These are phyloP conservation scores for Fusarium pseudoanthophilum DNA, from an alignment of 2,329 filamentous ascomycete genomes.

Conservation along the genomic window DNA sequence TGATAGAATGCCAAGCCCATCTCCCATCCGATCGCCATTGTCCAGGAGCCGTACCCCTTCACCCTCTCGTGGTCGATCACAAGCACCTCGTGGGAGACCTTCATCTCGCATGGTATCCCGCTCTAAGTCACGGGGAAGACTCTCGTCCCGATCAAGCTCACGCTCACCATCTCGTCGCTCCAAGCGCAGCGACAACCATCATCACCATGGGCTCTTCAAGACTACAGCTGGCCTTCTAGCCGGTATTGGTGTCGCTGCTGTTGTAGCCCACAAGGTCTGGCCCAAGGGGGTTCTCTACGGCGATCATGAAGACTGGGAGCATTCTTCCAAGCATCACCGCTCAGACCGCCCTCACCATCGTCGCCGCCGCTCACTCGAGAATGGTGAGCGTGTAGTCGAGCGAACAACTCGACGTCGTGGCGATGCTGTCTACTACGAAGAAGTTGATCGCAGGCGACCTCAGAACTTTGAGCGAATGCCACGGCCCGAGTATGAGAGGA, in stretches of 20 bases:
- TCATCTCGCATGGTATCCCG: conserved; percentile 15
- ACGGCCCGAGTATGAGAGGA: conserved; percentile 24
- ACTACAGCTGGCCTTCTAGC: conserved; percentile 49
- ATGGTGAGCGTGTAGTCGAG: conserved; percentile 25
- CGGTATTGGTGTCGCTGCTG: conserved; percentile 49
- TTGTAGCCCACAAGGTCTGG: conserved; percentile 51
- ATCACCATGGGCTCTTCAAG: conserved; percentile 45
- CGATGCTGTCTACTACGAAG: conserved; percentile 37
- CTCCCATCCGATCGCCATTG: conserved; percentile 21
- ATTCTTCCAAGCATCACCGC: conserved; percentile 25
- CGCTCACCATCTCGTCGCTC: conserved; percentile 33
- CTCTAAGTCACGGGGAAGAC: conserved; percentile 30
- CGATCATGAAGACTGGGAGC: conserved; percentile 48
- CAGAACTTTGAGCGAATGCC: conserved; percentile 32
- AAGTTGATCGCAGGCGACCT: conserved; percentile 28
- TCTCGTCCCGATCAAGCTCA: conserved; percentile 29
- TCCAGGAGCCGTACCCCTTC: conserved; percentile 27
- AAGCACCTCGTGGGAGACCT: conserved; percentile 5
- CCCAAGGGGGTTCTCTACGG: conserved; percentile 47
- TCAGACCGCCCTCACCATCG: conserved; percentile 17
- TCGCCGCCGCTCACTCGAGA: conserved; percentile 23
- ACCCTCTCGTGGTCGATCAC: conserved; percentile 29
- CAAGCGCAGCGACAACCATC: conserved; percentile 28
- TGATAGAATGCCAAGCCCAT: conserved; percentile 18
- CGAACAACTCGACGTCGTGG: conserved; percentile 23